phyloP scores from a whole-genome alignment of 108 stramenopile genomes.

The Fistulifera solaris region DNA sequence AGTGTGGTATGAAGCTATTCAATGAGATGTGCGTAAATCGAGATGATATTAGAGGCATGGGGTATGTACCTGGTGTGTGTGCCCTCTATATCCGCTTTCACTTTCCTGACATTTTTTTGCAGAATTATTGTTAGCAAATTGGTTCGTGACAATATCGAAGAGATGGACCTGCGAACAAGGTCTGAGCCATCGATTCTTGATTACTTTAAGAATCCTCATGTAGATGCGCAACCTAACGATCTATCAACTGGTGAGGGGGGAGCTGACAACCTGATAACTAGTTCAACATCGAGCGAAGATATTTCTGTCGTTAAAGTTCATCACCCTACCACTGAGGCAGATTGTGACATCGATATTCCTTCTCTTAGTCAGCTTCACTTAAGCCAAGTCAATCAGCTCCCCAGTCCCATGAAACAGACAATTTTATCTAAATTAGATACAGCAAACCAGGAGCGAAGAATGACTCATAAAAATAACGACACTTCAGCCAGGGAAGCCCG shows the following conservation, averaged over 20 bases:
- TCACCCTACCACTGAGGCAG: background rate
- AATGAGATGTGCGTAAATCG: conserved; percentile 41
- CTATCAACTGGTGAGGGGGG: no score
- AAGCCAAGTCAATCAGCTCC: conserved; percentile 34
- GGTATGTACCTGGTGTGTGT: no score
- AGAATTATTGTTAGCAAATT: conserved; percentile 71
- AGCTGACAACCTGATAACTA: no score
- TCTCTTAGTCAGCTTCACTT: conserved; percentile 39
- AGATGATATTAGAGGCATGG: conserved; percentile 72
- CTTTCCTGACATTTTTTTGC: background rate
- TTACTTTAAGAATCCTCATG: no score
- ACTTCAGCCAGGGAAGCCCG: background rate
- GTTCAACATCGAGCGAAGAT: no score
- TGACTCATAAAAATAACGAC: background rate
- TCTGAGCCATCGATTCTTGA: background rate
- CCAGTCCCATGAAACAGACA: conserved; percentile 20
- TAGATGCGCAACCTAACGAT: no score
- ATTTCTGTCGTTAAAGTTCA: no score
- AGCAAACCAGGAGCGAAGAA: conserved; percentile 8
- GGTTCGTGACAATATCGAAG: background rate
- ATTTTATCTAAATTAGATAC: conserved; percentile 10
- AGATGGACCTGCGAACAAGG: background rate
- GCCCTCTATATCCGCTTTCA: no score
- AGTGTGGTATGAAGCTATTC: conserved; percentile 45
- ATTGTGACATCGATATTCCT: conserved; percentile 23